Base-by-base conservation (phyloP, 2,329 filamentous ascomycete species). In the Pseudogymnoascus sp. region DNA sequence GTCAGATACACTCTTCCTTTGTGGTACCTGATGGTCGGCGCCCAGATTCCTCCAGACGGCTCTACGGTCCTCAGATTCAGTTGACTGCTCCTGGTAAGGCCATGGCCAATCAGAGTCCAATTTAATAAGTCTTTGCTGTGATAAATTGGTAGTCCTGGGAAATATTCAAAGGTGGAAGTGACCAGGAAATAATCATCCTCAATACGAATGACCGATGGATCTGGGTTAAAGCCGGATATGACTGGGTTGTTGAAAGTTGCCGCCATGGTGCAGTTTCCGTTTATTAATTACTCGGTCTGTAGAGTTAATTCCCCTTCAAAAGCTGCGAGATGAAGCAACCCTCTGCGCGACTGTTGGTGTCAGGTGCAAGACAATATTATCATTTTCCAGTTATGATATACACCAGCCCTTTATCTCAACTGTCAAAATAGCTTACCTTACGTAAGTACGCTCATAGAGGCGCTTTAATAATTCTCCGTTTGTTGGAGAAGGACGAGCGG, bases 91-190 rank as follows among this genome's bases (percentile, higher is more conserved):
- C 81, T 74, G 9, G 73, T 83, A 58, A 84, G 72, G 1, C 79
- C 81, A 65, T 83, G 78, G 4, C 77, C 78, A 48, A 82, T 79
- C n/a, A 83, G 75, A 5, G 73, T 73, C 81, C 81, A 84, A 42
- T 79, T 77, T 7, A 81, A 70, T 9, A 84, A 74, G 65, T 83
- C 78, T 0, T 72, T 80, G 17, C 80, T 84, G 27, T 83, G 78
- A 67, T 86, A 85, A 62, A 87, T 82, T 12, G 83, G 81, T n/a
- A 80, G 79, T 3, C 82, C 83, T 0, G 84, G 84, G 64, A 84
- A 86, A 70, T 79, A 84, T 69, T 87, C 84, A 63, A 87, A 87
- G 0, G 82, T 83, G 0, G 84, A 86, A 3, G 82, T 86, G 38
- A 80, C 81, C 29, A 87, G 77, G 70, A 82, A 87, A 69, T 81